These are phyloP conservation scores for Candida rishiriensis DNA, from an alignment of 805 yeast species.

Conservation along the genomic window DNA sequence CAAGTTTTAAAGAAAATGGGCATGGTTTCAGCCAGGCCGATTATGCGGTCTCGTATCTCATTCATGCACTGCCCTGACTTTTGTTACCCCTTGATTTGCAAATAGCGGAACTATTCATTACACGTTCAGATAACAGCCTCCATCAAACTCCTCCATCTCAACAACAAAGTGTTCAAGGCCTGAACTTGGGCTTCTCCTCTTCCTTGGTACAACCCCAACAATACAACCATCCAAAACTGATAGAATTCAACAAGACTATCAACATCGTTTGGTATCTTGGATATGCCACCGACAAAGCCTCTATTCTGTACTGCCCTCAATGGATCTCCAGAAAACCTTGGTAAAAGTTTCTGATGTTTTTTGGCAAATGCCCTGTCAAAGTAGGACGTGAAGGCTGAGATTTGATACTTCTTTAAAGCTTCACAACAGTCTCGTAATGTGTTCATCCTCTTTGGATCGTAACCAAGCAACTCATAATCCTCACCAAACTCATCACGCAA, in stretches of 20 bases:
- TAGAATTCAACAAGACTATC: conserved; percentile 37
- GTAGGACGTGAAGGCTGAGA: conserved; percentile 53
- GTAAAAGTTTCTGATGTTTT: background rate
- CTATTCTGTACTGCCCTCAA: conserved; percentile 14
- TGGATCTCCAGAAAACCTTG: conserved; percentile 9
- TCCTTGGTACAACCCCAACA: conserved; percentile 39
- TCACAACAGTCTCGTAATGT: conserved; percentile 40
- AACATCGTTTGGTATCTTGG: conserved; percentile 25
- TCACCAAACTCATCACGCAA: conserved; percentile 55
- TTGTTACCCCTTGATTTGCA: too few relatives aligned
- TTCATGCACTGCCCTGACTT: too few relatives aligned
- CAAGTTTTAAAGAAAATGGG: too few relatives aligned
- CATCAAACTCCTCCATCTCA: conserved; percentile 13
- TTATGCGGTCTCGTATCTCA: too few relatives aligned
- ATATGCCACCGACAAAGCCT: conserved; percentile 13
- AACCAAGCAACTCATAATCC: conserved; percentile 50
- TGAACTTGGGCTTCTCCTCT: conserved; percentile 28
- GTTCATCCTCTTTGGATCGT: conserved; percentile 32
- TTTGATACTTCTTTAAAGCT: conserved; percentile 43
- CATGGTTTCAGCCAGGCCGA: too few relatives aligned
- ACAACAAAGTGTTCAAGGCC: conserved; percentile 25
- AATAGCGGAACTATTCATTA: too few relatives aligned
- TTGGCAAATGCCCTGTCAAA: conserved; percentile 25
- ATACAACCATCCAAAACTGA: conserved; percentile 47
- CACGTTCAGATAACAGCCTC: conserved; percentile 1